phyloP scores from a whole-genome alignment of 495 filamentous ascomycete genomes.

The Oidiodendron maius region DNA sequence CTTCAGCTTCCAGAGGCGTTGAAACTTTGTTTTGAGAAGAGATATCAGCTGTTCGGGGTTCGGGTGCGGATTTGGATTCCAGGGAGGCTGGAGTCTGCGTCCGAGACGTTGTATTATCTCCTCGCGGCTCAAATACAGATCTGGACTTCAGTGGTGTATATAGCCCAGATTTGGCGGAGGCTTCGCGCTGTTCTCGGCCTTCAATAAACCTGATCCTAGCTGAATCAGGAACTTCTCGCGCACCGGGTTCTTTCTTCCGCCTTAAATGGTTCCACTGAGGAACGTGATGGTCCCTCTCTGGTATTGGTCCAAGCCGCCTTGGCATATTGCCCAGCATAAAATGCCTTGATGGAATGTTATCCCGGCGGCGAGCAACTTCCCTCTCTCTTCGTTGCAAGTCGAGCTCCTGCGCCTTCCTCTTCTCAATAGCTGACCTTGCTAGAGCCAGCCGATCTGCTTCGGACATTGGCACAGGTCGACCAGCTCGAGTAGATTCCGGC shows the following conservation, averaged over 20 bases:
- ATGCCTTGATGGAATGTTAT: too few species aligned
- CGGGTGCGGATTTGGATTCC: too few species aligned
- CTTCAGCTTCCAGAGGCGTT: too few species aligned
- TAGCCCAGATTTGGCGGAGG: constrained; percentile 6
- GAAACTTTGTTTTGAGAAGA: too few species aligned
- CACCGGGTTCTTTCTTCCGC: constrained; percentile 1
- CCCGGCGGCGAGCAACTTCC: too few species aligned
- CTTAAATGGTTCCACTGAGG: constrained; percentile 11
- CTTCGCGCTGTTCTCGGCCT: constrained; percentile 18
- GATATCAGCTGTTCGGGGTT: too few species aligned
- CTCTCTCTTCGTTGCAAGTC: not conserved
- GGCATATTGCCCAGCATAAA: too few species aligned
- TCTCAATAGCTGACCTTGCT: not conserved
- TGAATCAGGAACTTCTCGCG: not conserved
- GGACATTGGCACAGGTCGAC: constrained; percentile 7
- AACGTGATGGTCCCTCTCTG: too few species aligned
- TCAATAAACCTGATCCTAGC: constrained; percentile 1
- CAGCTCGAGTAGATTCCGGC: constrained; percentile 16
- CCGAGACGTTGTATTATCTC: not conserved
- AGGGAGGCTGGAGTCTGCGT: too few species aligned
- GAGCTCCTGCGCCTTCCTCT: not conserved
- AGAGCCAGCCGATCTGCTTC: not conserved
- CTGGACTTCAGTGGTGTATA: constrained; percentile 15
- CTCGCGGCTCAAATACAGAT: not conserved
- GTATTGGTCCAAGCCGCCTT: too few species aligned